phyloP scores from a whole-genome alignment of 345 rosid genomes.

The Reutealis trisperma region DNA sequence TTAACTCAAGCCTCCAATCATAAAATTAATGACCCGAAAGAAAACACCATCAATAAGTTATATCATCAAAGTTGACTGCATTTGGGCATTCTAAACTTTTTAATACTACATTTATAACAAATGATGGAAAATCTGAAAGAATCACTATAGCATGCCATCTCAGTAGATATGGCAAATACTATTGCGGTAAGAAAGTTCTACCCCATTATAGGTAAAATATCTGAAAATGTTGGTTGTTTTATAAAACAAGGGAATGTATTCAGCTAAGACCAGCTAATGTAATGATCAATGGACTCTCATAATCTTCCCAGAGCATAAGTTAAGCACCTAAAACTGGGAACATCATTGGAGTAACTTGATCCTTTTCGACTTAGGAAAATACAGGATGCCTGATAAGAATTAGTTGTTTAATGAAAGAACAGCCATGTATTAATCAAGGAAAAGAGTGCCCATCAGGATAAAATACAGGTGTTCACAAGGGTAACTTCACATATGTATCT shows the following conservation, averaged over 20 bases:
- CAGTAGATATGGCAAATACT: neutral
- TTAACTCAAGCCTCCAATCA: neutral
- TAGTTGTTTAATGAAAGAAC: neutral
- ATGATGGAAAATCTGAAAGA: neutral
- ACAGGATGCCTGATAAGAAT: neutral
- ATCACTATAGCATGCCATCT: neutral
- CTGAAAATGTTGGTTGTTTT: neutral
- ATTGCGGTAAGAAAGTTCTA: neutral
- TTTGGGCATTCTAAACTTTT: neutral
- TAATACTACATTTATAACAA: neutral
- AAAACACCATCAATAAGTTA: neutral
- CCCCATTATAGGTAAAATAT: neutral
- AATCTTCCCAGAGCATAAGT: neutral
- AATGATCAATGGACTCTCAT: neutral
- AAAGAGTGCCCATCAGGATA: neutral
- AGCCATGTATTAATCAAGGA: neutral
- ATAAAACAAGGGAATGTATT: neutral
- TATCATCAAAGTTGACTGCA: neutral
- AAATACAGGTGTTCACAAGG: slow-evolving; percentile 1
- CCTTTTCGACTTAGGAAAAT: neutral
- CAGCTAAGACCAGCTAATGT: neutral
- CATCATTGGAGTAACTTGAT: neutral
- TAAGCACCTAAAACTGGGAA: neutral
- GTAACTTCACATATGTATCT: neutral
- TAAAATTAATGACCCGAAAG: neutral